Base-by-base conservation (phyloP, 306 rosid genomes). In the Rubus idaeus region DNA sequence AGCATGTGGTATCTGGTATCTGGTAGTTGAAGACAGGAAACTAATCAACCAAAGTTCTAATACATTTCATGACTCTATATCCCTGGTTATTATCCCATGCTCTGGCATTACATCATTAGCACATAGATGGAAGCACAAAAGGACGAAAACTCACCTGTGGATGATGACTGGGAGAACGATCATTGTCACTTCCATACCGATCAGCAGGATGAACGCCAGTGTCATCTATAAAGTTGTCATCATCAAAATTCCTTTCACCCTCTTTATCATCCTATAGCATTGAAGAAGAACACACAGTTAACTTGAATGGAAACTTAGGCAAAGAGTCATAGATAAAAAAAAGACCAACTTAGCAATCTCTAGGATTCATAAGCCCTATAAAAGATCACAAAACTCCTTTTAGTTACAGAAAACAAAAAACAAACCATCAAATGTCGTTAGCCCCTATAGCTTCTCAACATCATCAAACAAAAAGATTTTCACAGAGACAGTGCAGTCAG, bases 211-310 rank as follows among this genome's bases (percentile, higher is more conserved):
- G 98, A 63, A 92, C 97, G 47, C 97, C 97, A 67, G 69, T 92
- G 84, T 96, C 99, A 80, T 96, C 99, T 78, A 96, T 96, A 70
- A 96, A 96, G 90, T 89, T 96, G 74, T 96, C 98, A 80, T 96
- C 99, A 70, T 96, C 99, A 51, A 89, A 1, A 51, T 86, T 89
- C 85, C 96, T 87, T 67, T 47, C 68, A 78, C 99, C 98, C 68
- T 96, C 97, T 0, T 79, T 85, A 81, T 96, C 99, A 70, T 96
- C 98, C 99, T 96, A 75, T 61, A 69, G 58, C 76, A 82, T 68
- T 44, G 71, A 74, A 80, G 52, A 64, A 37, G 10, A 70, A 77
- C n/a, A 69, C 26, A 37, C 3, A 55, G 42, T 84, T 62, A 66
- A 58, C 47, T 60, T 58, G 1, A 78, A 37, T 41, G 35, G 61